Evolutionary conservation across 2,329 filamentous ascomycete species (phyloP).

Genomic region (Chaetomium globosum): DNA sequence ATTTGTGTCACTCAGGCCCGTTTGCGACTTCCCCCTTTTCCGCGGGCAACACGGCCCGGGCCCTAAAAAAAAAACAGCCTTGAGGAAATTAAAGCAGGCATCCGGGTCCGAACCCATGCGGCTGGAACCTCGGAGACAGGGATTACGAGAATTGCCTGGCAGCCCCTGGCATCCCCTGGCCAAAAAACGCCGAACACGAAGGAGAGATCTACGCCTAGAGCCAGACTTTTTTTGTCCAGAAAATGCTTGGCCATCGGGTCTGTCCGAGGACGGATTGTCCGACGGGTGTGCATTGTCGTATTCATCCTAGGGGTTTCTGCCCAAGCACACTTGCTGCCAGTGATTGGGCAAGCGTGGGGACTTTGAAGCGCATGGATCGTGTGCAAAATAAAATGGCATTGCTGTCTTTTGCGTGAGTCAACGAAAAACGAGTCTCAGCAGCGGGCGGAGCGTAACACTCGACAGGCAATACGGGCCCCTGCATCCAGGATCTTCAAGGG

Average conservation of each 20-base stretch:
- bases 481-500: background rate
- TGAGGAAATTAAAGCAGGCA: slow-evolving; percentile 7
- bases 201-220: too few relatives aligned
- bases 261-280: background rate
- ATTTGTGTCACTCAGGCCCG: background rate
- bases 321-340: background rate
- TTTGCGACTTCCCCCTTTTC: background rate
- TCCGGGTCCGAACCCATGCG: background rate
- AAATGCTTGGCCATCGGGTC: background rate
- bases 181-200: too few relatives aligned
- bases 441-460: too few relatives aligned
- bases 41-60: too few relatives aligned
- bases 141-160: background rate
- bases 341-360: background rate
- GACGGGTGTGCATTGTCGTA: slow-evolving; percentile 3
- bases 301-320: background rate
- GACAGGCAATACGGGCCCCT: background rate
- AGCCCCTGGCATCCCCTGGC: background rate
- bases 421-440: background rate
- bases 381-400: slow-evolving; percentile 6
- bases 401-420: background rate
- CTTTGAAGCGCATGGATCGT: slow-evolving; percentile 7
- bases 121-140: background rate
- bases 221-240: too few relatives aligned
- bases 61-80: background rate